These are phyloP conservation scores for Didymella lethalis DNA, from an alignment of 2,329 filamentous ascomycete genomes.

Conservation along the genomic window DNA sequence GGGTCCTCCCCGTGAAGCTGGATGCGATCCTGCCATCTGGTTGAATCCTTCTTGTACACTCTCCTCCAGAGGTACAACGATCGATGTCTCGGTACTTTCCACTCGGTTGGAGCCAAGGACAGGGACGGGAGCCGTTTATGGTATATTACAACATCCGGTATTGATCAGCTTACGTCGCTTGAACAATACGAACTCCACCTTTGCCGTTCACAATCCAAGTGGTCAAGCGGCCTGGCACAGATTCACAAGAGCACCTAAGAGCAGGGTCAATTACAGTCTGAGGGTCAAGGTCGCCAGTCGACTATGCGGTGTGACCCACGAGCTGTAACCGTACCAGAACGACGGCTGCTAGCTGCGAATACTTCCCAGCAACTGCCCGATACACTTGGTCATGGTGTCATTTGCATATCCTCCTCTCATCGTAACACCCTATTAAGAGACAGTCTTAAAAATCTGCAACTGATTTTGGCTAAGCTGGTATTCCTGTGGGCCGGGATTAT, in stretches of 20 bases:
- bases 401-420: slow-evolving; percentile 7
- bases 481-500: slow-evolving; percentile 5
- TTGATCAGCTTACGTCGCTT: slow-evolving; percentile 7
- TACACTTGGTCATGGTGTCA: slow-evolving; percentile 15
- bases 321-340: slow-evolving; percentile 11
- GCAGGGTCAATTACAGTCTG: slow-evolving; percentile 8
- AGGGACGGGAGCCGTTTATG: not conserved
- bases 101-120: not conserved
- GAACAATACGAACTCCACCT: not conserved
- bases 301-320: slow-evolving; percentile 16
- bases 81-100: not conserved
- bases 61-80: slow-evolving; percentile 1
- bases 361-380: slow-evolving; percentile 1
- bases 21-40: slow-evolving; percentile 12
- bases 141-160: slow-evolving; percentile 12
- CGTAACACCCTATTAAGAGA: slow-evolving; percentile 2
- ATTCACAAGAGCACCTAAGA: slow-evolving; percentile 1
- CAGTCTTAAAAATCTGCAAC: slow-evolving; percentile 1
- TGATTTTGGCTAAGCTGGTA: slow-evolving; percentile 15
- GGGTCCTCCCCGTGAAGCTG: slow-evolving; percentile 9
- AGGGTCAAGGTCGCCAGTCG: slow-evolving; percentile 9
- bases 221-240: slow-evolving; percentile 13
- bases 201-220: not conserved
- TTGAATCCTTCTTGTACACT: not conserved
- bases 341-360: slow-evolving; percentile 3